phyloP scores from a whole-genome alignment of 805 yeast species.

The Maudiozyma bulderi region DNA sequence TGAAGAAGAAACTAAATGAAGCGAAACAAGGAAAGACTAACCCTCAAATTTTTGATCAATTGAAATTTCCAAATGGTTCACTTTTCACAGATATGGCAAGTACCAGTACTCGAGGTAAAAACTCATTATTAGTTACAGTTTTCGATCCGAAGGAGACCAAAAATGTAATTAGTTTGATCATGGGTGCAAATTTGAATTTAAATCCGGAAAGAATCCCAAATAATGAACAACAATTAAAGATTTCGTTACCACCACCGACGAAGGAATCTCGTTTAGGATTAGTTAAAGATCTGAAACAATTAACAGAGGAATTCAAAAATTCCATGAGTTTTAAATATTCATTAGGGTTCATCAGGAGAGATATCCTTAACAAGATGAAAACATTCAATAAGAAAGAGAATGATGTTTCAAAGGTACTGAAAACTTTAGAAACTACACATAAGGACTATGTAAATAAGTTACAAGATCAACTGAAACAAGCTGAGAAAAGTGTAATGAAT shows the following conservation, averaged over 20 bases:
- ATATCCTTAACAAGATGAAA: conserved; percentile 47
- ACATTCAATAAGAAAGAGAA: conserved; percentile 37
- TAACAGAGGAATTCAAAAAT: conserved; percentile 53
- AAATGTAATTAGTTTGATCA: conserved; percentile 57
- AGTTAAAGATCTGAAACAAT: conserved; percentile 53
- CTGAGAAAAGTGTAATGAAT: conserved; percentile 36
- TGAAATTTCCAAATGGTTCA: conserved; percentile 40
- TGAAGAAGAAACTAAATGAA: conserved; percentile 48
- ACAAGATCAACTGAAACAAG: conserved; percentile 43
- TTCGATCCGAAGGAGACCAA: conserved; percentile 74
- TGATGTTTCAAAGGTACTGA: conserved; percentile 42
- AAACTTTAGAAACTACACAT: conserved; percentile 59
- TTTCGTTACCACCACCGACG: conserved; percentile 67
- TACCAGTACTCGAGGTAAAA: conserved; percentile 56
- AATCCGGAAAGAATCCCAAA: conserved; percentile 71
- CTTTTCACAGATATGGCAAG: conserved; percentile 61
- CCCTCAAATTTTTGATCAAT: conserved; percentile 53
- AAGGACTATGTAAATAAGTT: conserved; percentile 55
- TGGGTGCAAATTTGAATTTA: conserved; percentile 60
- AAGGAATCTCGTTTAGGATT: conserved; percentile 50
- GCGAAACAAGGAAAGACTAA: conserved; percentile 62
- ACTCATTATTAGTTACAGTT: conserved; percentile 66
- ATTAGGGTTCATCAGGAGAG: conserved; percentile 48
- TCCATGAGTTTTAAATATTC: conserved; percentile 37
- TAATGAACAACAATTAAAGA: conserved; percentile 63